These are phyloP conservation scores for Effrenium voratum DNA, from an alignment of 73 alveolate species.

Conservation along the genomic window DNA sequence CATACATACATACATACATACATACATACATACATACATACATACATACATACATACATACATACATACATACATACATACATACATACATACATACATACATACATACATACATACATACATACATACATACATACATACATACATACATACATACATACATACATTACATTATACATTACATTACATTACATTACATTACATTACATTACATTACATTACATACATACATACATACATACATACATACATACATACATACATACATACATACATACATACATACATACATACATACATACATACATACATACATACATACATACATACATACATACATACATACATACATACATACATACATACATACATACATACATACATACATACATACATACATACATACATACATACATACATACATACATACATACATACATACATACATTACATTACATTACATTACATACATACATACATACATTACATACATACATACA, in stretches of 20 bases:
- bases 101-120: too few species aligned
- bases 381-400: not conserved
- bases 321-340: not conserved
- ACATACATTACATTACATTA: not conserved
- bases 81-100: too few species aligned
- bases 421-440: not conserved
- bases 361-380: not conserved
- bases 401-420: not conserved
- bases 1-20: not conserved
- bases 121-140: too few species aligned
- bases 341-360: not conserved
- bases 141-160: too few species aligned
- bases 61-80: too few species aligned
- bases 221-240: not conserved
- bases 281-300: not conserved
- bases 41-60: too few species aligned
- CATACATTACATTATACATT: too few species aligned
- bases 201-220: not conserved
- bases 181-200: too few species aligned
- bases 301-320: not conserved
- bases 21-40: not conserved
- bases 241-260: too few species aligned
- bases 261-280: not conserved
- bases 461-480: too few species aligned
- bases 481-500: too few species aligned